Evolutionary conservation across 1,284 basidiomycete genomes (phyloP).

Genomic region (Rhizopogon hawkerae): DNA sequence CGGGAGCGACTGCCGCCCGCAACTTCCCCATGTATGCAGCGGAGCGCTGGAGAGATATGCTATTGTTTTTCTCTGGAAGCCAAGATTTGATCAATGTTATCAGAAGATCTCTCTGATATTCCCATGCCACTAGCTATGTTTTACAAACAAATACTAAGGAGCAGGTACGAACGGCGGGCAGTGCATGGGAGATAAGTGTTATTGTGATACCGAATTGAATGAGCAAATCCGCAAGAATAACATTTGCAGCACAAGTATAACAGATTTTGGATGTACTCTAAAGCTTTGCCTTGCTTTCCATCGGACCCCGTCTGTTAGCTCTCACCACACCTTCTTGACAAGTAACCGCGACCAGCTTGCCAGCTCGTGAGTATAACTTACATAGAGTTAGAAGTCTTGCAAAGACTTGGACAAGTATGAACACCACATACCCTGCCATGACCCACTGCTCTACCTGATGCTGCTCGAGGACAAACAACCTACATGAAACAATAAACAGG

Average conservation of each 20-base stretch:
- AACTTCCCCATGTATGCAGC: constrained; percentile 1
- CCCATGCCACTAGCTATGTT: too few species aligned
- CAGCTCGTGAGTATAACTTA: constrained; percentile 69
- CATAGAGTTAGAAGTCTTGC: background rate
- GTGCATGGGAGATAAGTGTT: too few species aligned
- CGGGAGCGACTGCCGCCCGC: background rate
- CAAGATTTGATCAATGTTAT: too few species aligned
- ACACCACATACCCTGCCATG: constrained; percentile 56
- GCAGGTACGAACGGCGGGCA: too few species aligned
- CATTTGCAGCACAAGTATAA: background rate
- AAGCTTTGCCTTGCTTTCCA: constrained; percentile 31
- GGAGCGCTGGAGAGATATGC: constrained; percentile 3
- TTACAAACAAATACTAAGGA: too few species aligned
- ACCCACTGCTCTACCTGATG: constrained; percentile 68
- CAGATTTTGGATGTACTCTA: constrained; percentile 13
- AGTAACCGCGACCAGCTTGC: constrained; percentile 68
- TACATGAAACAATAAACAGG: constrained; percentile 18
- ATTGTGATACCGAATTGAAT: too few species aligned
- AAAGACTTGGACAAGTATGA: background rate
- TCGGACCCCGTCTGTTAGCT: constrained; percentile 41
- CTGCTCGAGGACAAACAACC: constrained; percentile 59
- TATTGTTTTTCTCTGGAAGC: background rate
- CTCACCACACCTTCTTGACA: constrained; percentile 79
- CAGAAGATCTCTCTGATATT: too few species aligned
- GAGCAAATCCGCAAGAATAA: too few species aligned